Evolutionary conservation across 768 basidiomycete species (phyloP).

Genomic region (Boletus rubescentipes): DNA sequence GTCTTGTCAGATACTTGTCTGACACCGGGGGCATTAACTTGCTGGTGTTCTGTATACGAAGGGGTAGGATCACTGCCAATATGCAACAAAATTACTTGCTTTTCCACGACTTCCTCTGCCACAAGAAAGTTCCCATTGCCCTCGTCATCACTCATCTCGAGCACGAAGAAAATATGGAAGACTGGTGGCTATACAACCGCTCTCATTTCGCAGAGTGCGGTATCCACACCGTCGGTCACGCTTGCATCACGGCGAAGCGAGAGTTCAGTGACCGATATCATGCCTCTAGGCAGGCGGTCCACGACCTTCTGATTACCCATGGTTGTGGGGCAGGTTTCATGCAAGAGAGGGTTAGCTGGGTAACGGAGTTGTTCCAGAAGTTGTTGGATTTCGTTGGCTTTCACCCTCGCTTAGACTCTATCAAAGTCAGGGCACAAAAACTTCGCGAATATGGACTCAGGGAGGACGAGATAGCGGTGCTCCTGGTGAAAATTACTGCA

Average conservation of each 20-base stretch:
- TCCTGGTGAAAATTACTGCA: slow-evolving; percentile 22
- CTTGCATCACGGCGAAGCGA: slow-evolving; percentile 35
- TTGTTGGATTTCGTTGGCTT: slow-evolving; percentile 24
- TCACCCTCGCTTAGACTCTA: slow-evolving; percentile 20
- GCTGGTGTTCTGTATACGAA: slow-evolving; percentile 40
- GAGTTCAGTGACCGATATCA: slow-evolving; percentile 27
- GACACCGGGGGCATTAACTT: slow-evolving; percentile 38
- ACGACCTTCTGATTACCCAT: slow-evolving; percentile 21
- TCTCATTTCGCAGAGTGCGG: slow-evolving; percentile 18
- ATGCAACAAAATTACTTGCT: slow-evolving; percentile 31
- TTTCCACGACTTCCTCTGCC: slow-evolving; percentile 35
- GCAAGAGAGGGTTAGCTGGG: slow-evolving; percentile 26
- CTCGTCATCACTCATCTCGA: slow-evolving; percentile 37
- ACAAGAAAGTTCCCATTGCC: slow-evolving; percentile 32
- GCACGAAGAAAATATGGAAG: slow-evolving; percentile 35
- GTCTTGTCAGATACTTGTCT: slow-evolving; percentile 33
- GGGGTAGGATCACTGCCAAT: slow-evolving; percentile 29
- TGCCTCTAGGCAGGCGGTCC: slow-evolving; percentile 22
- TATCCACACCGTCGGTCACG: slow-evolving; percentile 29
- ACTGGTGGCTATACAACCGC: slow-evolving; percentile 35
- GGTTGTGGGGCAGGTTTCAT: slow-evolving; percentile 18
- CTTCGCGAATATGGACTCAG: slow-evolving; percentile 28
- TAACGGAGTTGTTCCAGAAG: slow-evolving; percentile 22
- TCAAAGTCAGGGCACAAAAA: slow-evolving; percentile 22
- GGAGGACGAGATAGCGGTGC: slow-evolving; percentile 20